Conservation (phyloP, 75 land plant species). For the Picea glauca region DNA sequence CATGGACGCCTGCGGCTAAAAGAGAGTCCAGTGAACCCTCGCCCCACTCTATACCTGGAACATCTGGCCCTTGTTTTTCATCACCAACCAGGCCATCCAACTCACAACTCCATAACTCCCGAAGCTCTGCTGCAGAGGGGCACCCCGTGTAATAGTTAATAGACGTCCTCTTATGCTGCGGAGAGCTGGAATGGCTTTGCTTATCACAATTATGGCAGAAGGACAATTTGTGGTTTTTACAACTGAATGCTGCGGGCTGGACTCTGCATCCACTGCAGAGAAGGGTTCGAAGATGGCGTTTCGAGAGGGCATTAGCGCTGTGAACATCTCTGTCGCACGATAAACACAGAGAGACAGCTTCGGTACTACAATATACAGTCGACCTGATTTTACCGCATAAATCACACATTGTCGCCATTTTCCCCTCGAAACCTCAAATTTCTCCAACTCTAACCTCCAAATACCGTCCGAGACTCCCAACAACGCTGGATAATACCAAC, state of each 20-base stretch:
- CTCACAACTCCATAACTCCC: constrained; percentile 72
- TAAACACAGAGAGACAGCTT: constrained; percentile 59
- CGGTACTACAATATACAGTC: constrained; percentile 58
- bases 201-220: constrained; percentile 60
- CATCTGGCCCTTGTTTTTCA: neutral
- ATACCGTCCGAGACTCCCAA: neutral
- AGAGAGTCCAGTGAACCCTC: neutral
- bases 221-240: constrained; percentile 32
- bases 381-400: constrained; percentile 44
- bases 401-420: constrained; percentile 32
- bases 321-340: constrained; percentile 66
- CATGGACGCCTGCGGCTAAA: no score
- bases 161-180: constrained; percentile 48
- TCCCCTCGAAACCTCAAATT: neutral
- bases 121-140: constrained; percentile 78
- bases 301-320: constrained; percentile 58
- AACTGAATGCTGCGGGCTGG: constrained; percentile 38
- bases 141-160: constrained; percentile 72
- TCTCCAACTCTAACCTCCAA: neutral
- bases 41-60: neutral
- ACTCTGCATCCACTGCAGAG: constrained; percentile 56
- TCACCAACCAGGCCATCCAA: constrained; percentile 8
- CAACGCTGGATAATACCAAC: neutral
- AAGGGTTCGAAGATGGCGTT: constrained; percentile 56
- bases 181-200: constrained; percentile 34